These are phyloP conservation scores for Flaveria sonorensis DNA, from an alignment of 129 eudicot species.

Conservation along the genomic window DNA sequence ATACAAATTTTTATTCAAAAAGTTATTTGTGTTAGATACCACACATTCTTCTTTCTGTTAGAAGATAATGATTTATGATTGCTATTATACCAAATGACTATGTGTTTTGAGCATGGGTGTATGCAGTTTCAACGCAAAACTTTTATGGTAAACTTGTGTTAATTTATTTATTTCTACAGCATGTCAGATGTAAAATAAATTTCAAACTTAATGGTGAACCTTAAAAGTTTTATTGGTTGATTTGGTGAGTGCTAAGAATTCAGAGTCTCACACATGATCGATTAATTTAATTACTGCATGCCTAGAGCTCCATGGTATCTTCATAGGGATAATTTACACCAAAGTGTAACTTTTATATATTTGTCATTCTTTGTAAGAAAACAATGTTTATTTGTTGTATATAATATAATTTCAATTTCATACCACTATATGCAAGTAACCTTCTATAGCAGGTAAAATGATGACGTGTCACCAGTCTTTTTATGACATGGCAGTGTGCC, in stretches of 20 bases:
- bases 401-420: neutral
- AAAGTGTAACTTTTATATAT: neutral
- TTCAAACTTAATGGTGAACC: too few species aligned
- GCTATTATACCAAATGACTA: slow-evolving; percentile 2
- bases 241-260: too few species aligned
- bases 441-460: neutral
- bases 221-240: neutral
- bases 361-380: neutral
- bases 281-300: neutral
- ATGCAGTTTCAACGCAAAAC: neutral
- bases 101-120: slow-evolving; percentile 12
- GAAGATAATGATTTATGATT: neutral
- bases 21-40: neutral
- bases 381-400: neutral
- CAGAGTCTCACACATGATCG: neutral
- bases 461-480: neutral
- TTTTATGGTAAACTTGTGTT: neutral
- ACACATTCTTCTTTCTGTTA: neutral
- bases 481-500: neutral
- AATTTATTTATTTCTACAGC: neutral
- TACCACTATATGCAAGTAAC: too few species aligned
- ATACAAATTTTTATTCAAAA: neutral
- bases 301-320: neutral
- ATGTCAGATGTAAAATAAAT: neutral
- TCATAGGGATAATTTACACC: neutral